phyloP scores from a whole-genome alignment of 192 early-diverging fungal species.

The Backusella tarrabulga region DNA sequence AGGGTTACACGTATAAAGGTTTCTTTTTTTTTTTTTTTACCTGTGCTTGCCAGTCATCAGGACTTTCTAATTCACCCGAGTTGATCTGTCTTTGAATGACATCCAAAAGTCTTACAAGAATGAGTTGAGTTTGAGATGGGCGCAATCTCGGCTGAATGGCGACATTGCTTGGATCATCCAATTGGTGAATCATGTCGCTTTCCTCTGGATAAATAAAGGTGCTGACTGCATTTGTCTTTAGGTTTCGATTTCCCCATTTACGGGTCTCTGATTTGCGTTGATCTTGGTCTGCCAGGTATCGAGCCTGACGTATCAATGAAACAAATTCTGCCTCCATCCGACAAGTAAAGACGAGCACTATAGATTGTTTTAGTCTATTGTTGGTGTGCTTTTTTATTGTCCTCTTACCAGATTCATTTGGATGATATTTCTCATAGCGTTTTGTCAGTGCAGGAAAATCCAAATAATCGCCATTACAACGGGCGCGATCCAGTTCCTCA shows the following conservation, averaged over 20 bases:
- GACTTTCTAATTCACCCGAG: neutral
- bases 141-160: neutral
- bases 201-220: constrained; percentile 9
- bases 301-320: neutral
- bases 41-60: constrained; percentile 22
- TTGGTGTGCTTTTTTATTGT: neutral
- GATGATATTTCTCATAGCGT: constrained; percentile 53
- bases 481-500: constrained; percentile 1
- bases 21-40: neutral
- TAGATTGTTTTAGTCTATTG: neutral
- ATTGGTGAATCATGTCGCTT: constrained; percentile 2
- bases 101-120: neutral
- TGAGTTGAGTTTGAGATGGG: neutral
- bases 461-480: constrained; percentile 27
- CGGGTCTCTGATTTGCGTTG: neutral
- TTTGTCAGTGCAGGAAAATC: constrained; percentile 45
- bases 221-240: constrained; percentile 20
- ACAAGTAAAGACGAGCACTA: constrained; percentile 12
- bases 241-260: neutral
- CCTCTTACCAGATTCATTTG: constrained; percentile 45
- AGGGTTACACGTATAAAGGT: no score
- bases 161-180: constrained; percentile 16
- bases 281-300: neutral
- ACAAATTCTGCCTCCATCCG: constrained; percentile 18
- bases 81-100: constrained; percentile 19